A percentile compares a stretch with the other conserved stretches of the same genome.
phyloP scores from a whole-genome alignment of 2,329 filamentous ascomycete species.

The Aspergillus clavatus region DNA sequence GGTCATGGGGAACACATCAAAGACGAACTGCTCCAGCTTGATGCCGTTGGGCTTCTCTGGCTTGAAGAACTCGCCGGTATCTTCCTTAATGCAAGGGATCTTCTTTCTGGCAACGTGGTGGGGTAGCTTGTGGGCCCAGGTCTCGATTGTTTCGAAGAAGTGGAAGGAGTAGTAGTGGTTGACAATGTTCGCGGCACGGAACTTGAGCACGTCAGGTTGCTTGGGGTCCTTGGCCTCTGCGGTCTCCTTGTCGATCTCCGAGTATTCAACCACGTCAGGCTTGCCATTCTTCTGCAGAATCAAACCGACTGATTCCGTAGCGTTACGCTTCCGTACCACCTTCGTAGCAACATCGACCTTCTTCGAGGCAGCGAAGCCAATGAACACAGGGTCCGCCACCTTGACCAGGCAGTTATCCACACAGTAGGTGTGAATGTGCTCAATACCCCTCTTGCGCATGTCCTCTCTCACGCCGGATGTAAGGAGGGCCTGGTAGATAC shows the following conservation, averaged over 20 bases:
- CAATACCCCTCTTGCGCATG: conserved; percentile 80
- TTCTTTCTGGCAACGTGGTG: conserved; percentile 98
- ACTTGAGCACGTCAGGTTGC: conserved; percentile 78
- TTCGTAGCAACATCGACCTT: conserved; percentile 95
- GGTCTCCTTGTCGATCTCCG: conserved; percentile 86
- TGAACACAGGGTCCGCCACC: conserved; percentile 94
- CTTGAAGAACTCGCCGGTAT: conserved; percentile 76
- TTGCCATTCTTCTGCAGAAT: conserved; percentile 94
- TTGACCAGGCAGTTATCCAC: conserved; percentile 99
- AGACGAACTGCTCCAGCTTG: conserved; percentile 99
- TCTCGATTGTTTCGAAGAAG: conserved; percentile 85
- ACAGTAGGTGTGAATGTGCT: conserved; percentile 97
- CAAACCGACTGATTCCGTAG: conserved; percentile 90
- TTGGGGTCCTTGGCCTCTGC: conserved; percentile 82
- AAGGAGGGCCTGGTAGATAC: conserved; percentile 88
- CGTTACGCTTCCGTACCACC: conserved; percentile 97
- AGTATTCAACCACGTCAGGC: conserved; percentile 97
- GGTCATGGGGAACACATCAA: conserved; percentile 92
- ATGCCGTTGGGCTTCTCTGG: conserved; percentile 94
- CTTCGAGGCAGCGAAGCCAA: conserved; percentile 85
- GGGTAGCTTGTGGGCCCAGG: conserved; percentile 79
- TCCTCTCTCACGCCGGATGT: conserved; percentile 75
- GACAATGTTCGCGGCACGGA: conserved; percentile 97
- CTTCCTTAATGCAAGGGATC: conserved; percentile 78
- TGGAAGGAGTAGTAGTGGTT: conserved; percentile 98